Evolutionary conservation across 1,284 basidiomycete species (phyloP), one percentile per base, ranked within the genome.

Genomic region (Hemileia vastatrix): DNA sequence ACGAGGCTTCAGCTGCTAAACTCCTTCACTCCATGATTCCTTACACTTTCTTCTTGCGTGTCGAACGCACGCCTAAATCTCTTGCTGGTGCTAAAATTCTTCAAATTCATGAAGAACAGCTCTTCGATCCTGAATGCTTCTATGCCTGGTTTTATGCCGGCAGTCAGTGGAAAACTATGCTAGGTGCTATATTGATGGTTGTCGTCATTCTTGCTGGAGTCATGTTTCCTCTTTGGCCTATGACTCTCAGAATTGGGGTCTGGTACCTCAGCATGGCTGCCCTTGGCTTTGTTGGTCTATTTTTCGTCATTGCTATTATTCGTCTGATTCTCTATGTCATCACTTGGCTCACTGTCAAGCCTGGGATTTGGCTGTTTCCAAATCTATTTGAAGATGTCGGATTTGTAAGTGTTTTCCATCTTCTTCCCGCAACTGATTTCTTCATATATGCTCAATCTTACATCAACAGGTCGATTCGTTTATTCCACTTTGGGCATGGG

Each of bases 221-320:
- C 74, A 96, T 99, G 91, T 99, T 97, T 83, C 94, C 94, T 0
- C 83, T 98, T 13, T 98, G 95, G 94, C 94, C 94, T 1, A 84
- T 86, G 49, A 85, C 84, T 70, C 84, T 98, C 82, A 82, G 94
- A n/a, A 80, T 94, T 47, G 94, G 94, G 44, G 94, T 95, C 57
- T 97, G 90, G 87, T 98, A 98, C 77, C 80, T 98, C 67, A 88
- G 86, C 67, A 86, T 97, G 63, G 88, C 79, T 40, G 86, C 92
- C 71, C 81, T 99, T 27, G 89, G 89, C 24, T 81, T 98, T 67
- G 84, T 98, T 65, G 93, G 85, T 32, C 78, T 90, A 65, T 94
- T 98, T 79, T 92, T 98, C 73, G 90, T 78, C 4, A 83, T 97
- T 67, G 91, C 93, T 4, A 86, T 99, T 68, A 81, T 98, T 65